Evolutionary conservation across 345 rosid species (phyloP).

Genomic region (Melastoma malabathricum): DNA sequence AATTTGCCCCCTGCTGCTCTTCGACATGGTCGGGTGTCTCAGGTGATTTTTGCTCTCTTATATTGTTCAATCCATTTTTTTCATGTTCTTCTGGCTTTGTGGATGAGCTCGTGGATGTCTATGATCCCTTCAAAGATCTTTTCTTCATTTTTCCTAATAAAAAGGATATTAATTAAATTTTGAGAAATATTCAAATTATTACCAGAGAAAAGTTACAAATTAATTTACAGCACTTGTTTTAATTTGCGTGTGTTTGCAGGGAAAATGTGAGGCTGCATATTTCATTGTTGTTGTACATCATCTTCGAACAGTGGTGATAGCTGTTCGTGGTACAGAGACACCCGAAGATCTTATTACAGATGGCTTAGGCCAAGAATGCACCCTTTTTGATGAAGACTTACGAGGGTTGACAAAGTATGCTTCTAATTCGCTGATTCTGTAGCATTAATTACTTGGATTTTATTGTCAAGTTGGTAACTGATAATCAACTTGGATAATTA

Average conservation of each 20-base stretch:
- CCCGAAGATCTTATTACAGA: conserved; percentile 95
- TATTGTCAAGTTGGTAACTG: too few relatives aligned
- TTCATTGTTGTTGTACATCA: conserved; percentile 75
- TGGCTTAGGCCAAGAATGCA: conserved; percentile 65
- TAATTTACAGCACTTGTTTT: too few relatives aligned
- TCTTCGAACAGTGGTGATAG: conserved; percentile 51
- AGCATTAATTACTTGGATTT: background rate
- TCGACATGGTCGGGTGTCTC: conserved; percentile 65
- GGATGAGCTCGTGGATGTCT: too few relatives aligned
- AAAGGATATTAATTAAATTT: too few relatives aligned
- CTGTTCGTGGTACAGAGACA: conserved; percentile 90
- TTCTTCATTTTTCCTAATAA: too few relatives aligned
- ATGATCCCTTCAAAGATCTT: too few relatives aligned
- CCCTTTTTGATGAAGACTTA: conserved; percentile 52
- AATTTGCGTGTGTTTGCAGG: conserved; percentile 17
- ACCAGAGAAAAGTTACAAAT: too few relatives aligned
- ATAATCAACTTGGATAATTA: too few relatives aligned
- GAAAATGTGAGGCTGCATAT: conserved; percentile 77
- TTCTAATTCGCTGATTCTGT: conserved; percentile 13
- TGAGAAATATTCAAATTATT: too few relatives aligned
- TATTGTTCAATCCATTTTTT: background rate
- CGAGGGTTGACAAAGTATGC: conserved; percentile 63
- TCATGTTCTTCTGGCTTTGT: background rate
- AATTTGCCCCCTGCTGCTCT: conserved; percentile 52
- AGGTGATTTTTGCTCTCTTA: conserved; percentile 15